Percentiles rank a stretch among this genome's conserved stretches.
Conservation (phyloP, 2,329 filamentous ascomycete genomes). For the Beauveria sp. region DNA sequence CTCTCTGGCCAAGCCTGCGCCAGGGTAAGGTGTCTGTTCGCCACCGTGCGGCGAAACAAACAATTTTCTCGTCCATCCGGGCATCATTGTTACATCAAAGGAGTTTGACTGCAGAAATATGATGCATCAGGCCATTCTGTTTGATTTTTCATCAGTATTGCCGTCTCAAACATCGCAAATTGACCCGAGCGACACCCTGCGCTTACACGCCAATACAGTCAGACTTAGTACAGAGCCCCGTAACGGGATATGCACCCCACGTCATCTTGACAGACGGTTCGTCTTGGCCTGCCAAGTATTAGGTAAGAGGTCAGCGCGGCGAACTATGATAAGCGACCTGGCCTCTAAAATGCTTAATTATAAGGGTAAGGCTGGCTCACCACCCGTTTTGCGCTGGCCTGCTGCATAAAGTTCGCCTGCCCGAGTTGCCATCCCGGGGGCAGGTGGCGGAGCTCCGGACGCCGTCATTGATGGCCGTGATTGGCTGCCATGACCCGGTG, state of each 20-base stretch:
- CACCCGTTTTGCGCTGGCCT: neutral
- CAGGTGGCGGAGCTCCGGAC: neutral
- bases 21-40: constrained; percentile 1
- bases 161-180: neutral
- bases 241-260: constrained; percentile 6
- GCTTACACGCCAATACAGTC: constrained; percentile 11
- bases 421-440: too few relatives aligned
- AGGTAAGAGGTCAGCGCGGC: constrained; percentile 1
- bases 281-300: constrained; percentile 9
- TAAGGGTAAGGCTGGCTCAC: constrained; percentile 5
- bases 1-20: neutral
- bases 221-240: constrained; percentile 10
- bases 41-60: neutral
- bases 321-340: neutral
- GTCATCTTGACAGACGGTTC: constrained; percentile 4
- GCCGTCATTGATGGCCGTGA: neutral
- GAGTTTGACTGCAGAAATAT: neutral
- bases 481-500: neutral
- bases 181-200: neutral
- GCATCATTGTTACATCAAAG: neutral
- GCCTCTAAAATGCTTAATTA: constrained; percentile 4
- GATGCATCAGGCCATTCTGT: neutral
- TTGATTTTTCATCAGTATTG: neutral
- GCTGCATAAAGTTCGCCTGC: neutral
- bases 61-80: neutral